These are phyloP conservation scores for Wickerhamiella bombiphila DNA, from an alignment of 805 yeast genomes.

Conservation along the genomic window DNA sequence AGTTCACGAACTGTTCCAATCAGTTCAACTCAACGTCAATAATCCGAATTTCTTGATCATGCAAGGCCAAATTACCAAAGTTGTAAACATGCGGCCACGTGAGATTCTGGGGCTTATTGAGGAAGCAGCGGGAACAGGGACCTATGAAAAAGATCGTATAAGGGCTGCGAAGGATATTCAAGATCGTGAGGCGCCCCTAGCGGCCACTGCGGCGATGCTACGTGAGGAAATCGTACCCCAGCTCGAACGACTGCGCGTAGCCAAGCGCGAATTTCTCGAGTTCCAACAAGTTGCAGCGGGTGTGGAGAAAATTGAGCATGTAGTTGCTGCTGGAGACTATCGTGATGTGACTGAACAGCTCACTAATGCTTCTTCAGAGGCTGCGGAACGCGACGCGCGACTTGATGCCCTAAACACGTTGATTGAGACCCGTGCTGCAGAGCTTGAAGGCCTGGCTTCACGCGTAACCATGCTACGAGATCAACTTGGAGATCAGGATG, in stretches of 20 bases:
- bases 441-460: background rate
- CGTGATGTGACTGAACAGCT: constrained; percentile 7
- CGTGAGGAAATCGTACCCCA: constrained; percentile 89
- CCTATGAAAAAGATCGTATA: constrained; percentile 86
- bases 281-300: constrained; percentile 75
- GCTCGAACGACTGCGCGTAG: constrained; percentile 61
- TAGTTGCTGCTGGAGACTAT: constrained; percentile 69
- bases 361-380: background rate
- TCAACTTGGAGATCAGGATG: background rate
- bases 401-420: background rate
- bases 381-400: constrained; percentile 1
- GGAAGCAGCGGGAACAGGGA: constrained; percentile 96
- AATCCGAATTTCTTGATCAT: constrained; percentile 94
- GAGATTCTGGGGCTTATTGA: constrained; percentile 85
- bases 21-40: constrained; percentile 89
- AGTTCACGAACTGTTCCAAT: constrained; percentile 77
- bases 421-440: background rate
- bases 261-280: constrained; percentile 70
- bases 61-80: constrained; percentile 98
- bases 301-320: constrained; percentile 55
- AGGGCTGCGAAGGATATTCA: constrained; percentile 85
- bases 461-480: background rate
- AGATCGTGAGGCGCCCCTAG: constrained; percentile 74
- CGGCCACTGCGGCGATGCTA: constrained; percentile 57
- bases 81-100: constrained; percentile 85